Evolutionary conservation across 1,284 basidiomycete species (phyloP), one percentile per base, ranked within the genome.

Genomic region (Papiliotrema flavescens): DNA sequence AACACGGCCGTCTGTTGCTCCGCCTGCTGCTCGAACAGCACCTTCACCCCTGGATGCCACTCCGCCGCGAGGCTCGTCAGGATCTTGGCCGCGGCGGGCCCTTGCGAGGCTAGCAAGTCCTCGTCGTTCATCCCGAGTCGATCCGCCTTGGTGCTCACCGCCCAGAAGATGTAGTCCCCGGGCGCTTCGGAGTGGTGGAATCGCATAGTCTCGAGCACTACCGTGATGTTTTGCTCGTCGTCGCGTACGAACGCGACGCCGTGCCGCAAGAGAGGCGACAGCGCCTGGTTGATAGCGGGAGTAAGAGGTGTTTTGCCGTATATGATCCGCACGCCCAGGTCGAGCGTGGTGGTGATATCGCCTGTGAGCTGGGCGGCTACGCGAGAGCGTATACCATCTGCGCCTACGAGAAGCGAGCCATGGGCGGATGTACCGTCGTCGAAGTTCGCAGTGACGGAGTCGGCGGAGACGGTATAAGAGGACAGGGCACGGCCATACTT

Each of bases 321-420:
- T 17, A 63, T 53, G 35, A 63, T 49, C n/a, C 59, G 55, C 24
- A 20, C 11, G 14, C 49, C 56, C 14, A 59, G 44, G 39, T 61
- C 59, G 34, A 46, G 37, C 9, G 55, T 48, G 22, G 34, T 24
- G 6, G 43, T 24, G 6, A 11, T 7, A 7, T 26, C 14, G 23
- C 55, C 61, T 5, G 47, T 36, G n/a, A 59, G 53, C 47, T 62
- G 60, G 8, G 4, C 6, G 20, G 57, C 57, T 14, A 62, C 60
- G 19, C 24, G 40, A 0, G 55, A 57, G 22, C 51, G 47, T 24
- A 55, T 19, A 3, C 62, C 62, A 44, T 64, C 61, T 17, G 54
- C 58, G 17, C 63, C 63, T 20, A 64, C 51, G 9, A 64, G 51
- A 9, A 64, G 32, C 11, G 56, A 58, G 2, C 61, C 63, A 1